Evolutionary conservation across 2,329 filamentous ascomycete genomes (phyloP), one percentile per base, ranked within the genome.

Genomic region (Shiraia sp.): DNA sequence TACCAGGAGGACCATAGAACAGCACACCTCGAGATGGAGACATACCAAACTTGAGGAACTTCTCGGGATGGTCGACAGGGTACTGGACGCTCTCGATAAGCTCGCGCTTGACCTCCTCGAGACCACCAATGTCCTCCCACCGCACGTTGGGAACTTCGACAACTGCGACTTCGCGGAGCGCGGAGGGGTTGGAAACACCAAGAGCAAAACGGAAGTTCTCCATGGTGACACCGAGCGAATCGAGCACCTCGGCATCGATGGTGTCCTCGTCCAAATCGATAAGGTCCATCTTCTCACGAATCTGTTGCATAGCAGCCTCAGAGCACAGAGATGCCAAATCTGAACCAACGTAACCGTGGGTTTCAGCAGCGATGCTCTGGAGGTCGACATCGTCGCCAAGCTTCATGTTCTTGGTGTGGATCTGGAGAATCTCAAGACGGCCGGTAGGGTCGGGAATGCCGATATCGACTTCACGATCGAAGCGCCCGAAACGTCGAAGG

Each of bases 331-430:
- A 95, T 45, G 93, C 93, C 72, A 99, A 80, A 86, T 99, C 93
- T 23, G 93, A 97, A 79, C 93, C 93, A 56, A 99, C 93, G 64
- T 97, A 99, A 77, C 93, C 93, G 78, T 99, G 93, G 32, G 93
- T 99, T 79, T 99, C 93, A 22, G 93, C 84, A 40, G 93, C 93
- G 65, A 99, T 96, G 65, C 90, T 86, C 79, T 96, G 92, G 31
- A 99, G 83, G 65, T 99, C 93, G 49, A 99, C 93, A 61, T 97
- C 93, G 44, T 97, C 93, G 46, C 76, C 90, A 49, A 99, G 83
- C 81, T 99, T 99, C 93, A 99, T 99, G 83, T 99, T 99, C 87
- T 99, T 99, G 74, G 93, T 99, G 82, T 99, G 93, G 59, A 99
- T 99, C 75, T 95, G 90, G 48, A 99, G 85, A 67, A 99, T 97